Evolutionary conservation across 2,329 filamentous ascomycete genomes (phyloP), one percentile per base, ranked within the genome.

Genomic region (Fusarium coicis): DNA sequence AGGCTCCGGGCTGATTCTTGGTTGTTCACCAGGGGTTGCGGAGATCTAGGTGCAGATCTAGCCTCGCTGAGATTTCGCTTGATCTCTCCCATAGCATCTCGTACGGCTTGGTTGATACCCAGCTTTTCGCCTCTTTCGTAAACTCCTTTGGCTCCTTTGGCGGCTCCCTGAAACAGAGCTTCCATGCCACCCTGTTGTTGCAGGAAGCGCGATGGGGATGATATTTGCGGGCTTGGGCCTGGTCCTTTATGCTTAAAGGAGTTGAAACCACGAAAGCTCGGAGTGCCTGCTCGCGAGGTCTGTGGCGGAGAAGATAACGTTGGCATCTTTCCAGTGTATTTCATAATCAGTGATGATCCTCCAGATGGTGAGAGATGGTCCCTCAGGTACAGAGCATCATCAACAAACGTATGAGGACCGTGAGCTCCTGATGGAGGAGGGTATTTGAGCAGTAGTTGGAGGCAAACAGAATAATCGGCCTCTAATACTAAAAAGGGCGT

Each of bases 361-460:
- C 92, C 92, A 19, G 87, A 83, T 4, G 85, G 78, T 65, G 88
- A 87, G 39, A 93, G 86, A 77, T 95, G 91, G 44, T 90, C 86
- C 47, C 87, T 87, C 6, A 97, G 86, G 77, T 92, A 94, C 6
- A 96, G 81, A 2, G 95, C 96, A 81, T 99, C 96, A 65, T 94
- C 89, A 52, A 97, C 93, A 76, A 98, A 94, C 0, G 91, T 93
- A 73, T 93, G 90, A 21, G 95, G 92, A 1, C 90, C 90, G 73
- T 92, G 85, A 3, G 90, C 87, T 6, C 85, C 82, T 10, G 85
- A 78, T 5, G 92, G 92, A 3, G 90, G 85, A 4, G 94, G 94
- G 74, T 98, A 98, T 76, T 94, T 93, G 4, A 98, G 87, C 32
- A 98, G 85, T 4, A 97, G 84, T 63, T 94, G 92, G 59, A 99